phyloP scores from a whole-genome alignment of 2,329 filamentous ascomycete species.

The Teratosphaeria zuluensis region DNA sequence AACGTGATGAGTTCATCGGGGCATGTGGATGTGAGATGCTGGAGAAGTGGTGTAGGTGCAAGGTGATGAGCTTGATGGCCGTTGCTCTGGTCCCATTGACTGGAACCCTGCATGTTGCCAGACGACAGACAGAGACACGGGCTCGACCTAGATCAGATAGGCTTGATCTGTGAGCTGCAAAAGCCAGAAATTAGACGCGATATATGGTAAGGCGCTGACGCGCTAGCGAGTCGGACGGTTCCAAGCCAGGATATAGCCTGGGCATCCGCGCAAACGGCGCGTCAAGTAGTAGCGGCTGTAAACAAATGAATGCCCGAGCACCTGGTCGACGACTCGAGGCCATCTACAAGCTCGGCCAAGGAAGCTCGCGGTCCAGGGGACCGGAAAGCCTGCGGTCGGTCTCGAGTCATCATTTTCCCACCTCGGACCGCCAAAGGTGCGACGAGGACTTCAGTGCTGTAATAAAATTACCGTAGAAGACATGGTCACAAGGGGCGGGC shows the following conservation, averaged over 20 bases:
- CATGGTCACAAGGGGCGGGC: not conserved
- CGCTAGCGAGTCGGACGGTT: not conserved
- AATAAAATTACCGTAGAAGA: not conserved
- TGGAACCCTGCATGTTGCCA: not conserved
- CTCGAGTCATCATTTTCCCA: not conserved
- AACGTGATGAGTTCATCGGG: not conserved
- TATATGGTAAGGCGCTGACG: not conserved
- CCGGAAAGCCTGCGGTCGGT: not conserved
- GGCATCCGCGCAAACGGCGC: not conserved
- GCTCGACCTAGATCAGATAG: not conserved
- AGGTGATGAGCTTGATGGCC: not conserved
- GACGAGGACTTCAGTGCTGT: not conserved
- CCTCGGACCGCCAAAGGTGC: not conserved
- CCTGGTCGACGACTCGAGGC: not conserved
- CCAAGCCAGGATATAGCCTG: not conserved
- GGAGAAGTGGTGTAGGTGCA: not conserved
- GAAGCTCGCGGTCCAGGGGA: not conserved
- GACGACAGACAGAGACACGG: not conserved
- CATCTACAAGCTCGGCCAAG: not conserved
- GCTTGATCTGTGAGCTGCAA: not conserved
- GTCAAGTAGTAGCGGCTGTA: not conserved
- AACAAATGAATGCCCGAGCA: not conserved
- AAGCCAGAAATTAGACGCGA: not conserved
- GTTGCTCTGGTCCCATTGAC: not conserved
- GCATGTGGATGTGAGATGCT: not conserved